Conservation (phyloP, 2,329 filamentous ascomycete genomes). For the Drechslerella stenobrocha region DNA sequence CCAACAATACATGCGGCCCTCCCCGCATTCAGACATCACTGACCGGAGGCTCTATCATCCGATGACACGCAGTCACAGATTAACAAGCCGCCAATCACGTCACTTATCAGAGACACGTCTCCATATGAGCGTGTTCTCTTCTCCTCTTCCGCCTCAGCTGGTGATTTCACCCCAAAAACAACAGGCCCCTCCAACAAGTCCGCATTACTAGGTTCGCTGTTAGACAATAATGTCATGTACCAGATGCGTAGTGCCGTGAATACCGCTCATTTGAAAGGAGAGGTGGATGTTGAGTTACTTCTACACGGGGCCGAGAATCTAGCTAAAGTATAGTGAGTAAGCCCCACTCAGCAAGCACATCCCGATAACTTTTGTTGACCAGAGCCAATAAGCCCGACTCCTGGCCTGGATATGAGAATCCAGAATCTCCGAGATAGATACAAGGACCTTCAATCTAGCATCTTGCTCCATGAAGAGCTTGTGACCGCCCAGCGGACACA, state of each 20-base stretch:
- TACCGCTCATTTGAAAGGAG: conserved; percentile 30
- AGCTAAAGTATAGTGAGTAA: conserved; percentile 39
- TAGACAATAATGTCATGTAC: conserved; percentile 36
- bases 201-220: conserved; percentile 25
- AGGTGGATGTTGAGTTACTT: conserved; percentile 34
- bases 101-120: conserved; percentile 40
- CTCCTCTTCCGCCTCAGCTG: conserved; percentile 19
- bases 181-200: conserved; percentile 12
- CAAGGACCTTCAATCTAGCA: conserved; percentile 33
- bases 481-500: conserved; percentile 39
- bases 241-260: conserved; percentile 34
- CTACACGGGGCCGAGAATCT: conserved; percentile 37
- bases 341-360: background rate
- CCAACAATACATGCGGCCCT: no score
- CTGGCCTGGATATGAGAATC: conserved; percentile 31
- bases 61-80: conserved; percentile 24
- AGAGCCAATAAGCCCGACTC: conserved; percentile 18
- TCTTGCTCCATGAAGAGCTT: conserved; percentile 35
- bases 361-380: background rate
- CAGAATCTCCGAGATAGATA: conserved; percentile 20
- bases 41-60: background rate
- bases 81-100: conserved; percentile 38
- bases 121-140: conserved; percentile 44
- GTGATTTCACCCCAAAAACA: conserved; percentile 5
- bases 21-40: background rate